phyloP scores from a whole-genome alignment of 1,284 basidiomycete species.

The Rhodofomes roseus region DNA sequence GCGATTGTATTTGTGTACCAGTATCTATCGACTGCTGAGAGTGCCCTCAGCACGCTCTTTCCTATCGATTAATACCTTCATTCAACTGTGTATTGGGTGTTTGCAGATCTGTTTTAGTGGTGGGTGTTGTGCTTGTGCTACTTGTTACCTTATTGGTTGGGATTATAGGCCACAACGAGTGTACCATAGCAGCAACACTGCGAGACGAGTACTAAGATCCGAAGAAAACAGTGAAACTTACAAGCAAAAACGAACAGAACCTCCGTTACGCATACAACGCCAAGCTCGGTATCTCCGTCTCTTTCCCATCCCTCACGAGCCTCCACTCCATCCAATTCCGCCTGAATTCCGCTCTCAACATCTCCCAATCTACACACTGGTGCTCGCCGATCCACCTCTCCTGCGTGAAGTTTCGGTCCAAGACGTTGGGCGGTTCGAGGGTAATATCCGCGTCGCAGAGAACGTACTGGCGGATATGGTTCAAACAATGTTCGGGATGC shows the following conservation, averaged over 20 bases:
- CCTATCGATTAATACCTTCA: too few species aligned
- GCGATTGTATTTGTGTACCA: too few species aligned
- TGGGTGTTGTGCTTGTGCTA: background rate
- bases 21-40: too few species aligned
- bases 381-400: constrained; percentile 13
- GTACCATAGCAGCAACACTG: background rate
- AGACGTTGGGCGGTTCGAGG: constrained; percentile 26
- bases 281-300: background rate
- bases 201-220: too few species aligned
- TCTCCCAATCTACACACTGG: constrained; percentile 16
- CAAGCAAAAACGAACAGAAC: background rate
- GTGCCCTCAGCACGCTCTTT: too few species aligned
- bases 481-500: constrained; percentile 19
- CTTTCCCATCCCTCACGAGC: background rate
- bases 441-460: constrained; percentile 33
- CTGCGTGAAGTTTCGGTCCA: constrained; percentile 10
- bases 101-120: background rate
- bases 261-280: background rate
- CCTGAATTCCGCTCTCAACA: constrained; percentile 18
- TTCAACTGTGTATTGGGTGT: too few species aligned
- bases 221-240: background rate
- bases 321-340: constrained; percentile 13
- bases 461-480: constrained; percentile 30
- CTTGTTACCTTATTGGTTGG: background rate
- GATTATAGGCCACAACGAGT: background rate